phyloP scores from a whole-genome alignment of 345 rosid species.

The Populus deltoides region DNA sequence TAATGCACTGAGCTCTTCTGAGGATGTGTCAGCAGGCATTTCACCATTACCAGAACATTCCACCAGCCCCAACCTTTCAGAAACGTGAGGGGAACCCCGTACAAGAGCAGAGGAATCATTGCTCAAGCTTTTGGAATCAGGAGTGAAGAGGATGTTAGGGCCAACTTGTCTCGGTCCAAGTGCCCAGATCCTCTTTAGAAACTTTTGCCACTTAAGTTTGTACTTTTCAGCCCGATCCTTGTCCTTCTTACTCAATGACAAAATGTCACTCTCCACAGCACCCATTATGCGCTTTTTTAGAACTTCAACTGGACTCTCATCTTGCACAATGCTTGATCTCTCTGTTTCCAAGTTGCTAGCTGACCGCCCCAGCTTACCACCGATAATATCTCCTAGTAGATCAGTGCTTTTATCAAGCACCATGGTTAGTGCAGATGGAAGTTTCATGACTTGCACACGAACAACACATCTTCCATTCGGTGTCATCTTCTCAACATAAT shows the following conservation, averaged over 20 bases:
- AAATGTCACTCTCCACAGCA: slow-evolving; percentile 54
- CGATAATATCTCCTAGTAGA: slow-evolving; percentile 60
- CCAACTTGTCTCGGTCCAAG: slow-evolving; percentile 92
- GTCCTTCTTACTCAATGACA: slow-evolving; percentile 44
- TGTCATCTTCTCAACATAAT: slow-evolving; percentile 69
- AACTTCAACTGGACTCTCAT: slow-evolving; percentile 54
- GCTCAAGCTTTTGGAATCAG: slow-evolving; percentile 42
- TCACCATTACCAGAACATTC: slow-evolving; percentile 31
- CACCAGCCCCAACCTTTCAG: slow-evolving; percentile 64
- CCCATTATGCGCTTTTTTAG: slow-evolving; percentile 50
- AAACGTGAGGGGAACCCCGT: slow-evolving; percentile 63
- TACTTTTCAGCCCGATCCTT: slow-evolving; percentile 58
- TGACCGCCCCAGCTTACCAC: slow-evolving; percentile 54
- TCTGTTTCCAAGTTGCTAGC: slow-evolving; percentile 48
- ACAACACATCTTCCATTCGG: slow-evolving; percentile 73
- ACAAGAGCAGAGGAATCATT: slow-evolving; percentile 49
- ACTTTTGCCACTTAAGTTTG: slow-evolving; percentile 60
- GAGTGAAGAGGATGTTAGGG: slow-evolving; percentile 82
- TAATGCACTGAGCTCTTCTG: slow-evolving; percentile 41
- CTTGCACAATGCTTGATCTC: slow-evolving; percentile 27
- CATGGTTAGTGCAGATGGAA: slow-evolving; percentile 69
- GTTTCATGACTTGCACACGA: slow-evolving; percentile 76
- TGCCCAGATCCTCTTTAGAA: slow-evolving; percentile 80
- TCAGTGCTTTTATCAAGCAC: slow-evolving; percentile 78
- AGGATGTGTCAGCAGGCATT: slow-evolving; percentile 18